Evolutionary conservation across 139 green algal species (phyloP).

Genomic region (Chlamydomonas schloesseri): DNA sequence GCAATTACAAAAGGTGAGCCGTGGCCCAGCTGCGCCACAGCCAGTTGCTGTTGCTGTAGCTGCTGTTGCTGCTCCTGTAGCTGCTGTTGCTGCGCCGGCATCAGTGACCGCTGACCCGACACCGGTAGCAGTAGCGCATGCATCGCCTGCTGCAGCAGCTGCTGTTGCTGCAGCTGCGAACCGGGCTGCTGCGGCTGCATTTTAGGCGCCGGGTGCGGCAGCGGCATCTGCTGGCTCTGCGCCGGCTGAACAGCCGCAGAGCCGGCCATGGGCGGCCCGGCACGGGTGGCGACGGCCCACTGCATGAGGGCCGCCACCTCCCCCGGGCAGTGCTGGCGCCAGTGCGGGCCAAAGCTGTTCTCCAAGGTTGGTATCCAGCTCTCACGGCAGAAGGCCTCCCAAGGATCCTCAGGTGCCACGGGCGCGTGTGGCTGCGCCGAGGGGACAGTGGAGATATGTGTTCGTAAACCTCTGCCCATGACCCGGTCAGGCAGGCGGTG

Average conservation of each 20-base stretch:
- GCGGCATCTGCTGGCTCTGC: background rate
- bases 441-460: background rate
- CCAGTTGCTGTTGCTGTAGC: too few relatives aligned
- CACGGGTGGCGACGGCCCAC: constrained; percentile 23
- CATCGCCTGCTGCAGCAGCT: background rate
- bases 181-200: background rate
- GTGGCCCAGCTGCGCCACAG: too few relatives aligned
- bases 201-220: background rate
- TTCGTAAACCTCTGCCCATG: too few relatives aligned
- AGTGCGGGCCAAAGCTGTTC: constrained; percentile 21
- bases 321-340: constrained; percentile 19
- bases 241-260: background rate
- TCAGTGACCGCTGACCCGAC: background rate
- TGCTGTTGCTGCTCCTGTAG: too few relatives aligned
- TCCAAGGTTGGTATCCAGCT: constrained; percentile 40
- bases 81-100: too few relatives aligned
- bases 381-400: constrained; percentile 16
- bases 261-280: background rate
- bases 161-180: background rate
- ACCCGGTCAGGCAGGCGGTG: too few relatives aligned
- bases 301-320: constrained; percentile 29
- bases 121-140: constrained; percentile 6
- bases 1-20: too few relatives aligned
- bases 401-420: background rate
- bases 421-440: too few relatives aligned